Base-by-base conservation (phyloP, 148 eudicot genomes). In the Cornus florida region DNA sequence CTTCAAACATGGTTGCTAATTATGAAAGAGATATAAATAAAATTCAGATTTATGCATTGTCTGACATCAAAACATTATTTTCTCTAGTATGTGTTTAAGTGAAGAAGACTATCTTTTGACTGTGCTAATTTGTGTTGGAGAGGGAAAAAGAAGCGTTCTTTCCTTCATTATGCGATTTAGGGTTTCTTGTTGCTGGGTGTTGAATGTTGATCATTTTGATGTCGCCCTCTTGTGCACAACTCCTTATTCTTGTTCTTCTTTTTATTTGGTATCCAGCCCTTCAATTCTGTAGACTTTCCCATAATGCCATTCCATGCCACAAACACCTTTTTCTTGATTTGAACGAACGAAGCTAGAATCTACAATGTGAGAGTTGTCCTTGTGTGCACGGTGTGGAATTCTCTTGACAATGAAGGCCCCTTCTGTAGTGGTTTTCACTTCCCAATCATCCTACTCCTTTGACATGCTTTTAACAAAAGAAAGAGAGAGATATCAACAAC, bases 81-180 rank as follows among this genome's bases (percentile, higher is more conserved):
- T 64, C 53, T 74, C 50, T 67, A 1, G 59, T 22, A 50, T 80
- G 84, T 80, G 74, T 82, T 32, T 50, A 74, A 79, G 74, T 10
- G 53, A 71, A 80, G 22, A 69, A 69, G 67, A 82, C 48, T 59
- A 33, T n/a, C 70, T 72, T 23, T 67, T 39, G 8, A n/a, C 28
- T 83, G 69, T 70, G 50, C 67, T 72, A 68, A 33, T 50, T 11
- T 75, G 65, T 64, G 68, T 74, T 7, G 22, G 73, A 73, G 72
- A 4, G 38, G 73, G 31, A 69, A 68, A 68, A 31, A 23, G 6
- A 22, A 35, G 46, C 41, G 9, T 16, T 73, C 32, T 41, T 68
- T 67, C 73, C 38, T 69, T 32, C 72, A 35, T 71, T 68, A 13
- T 11, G 77, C 48, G 65, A 67, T 69, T 46, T 72, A 24, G 8